Base-by-base conservation (phyloP, 2,329 filamentous ascomycete genomes). In the Aspergillus bombycis region DNA sequence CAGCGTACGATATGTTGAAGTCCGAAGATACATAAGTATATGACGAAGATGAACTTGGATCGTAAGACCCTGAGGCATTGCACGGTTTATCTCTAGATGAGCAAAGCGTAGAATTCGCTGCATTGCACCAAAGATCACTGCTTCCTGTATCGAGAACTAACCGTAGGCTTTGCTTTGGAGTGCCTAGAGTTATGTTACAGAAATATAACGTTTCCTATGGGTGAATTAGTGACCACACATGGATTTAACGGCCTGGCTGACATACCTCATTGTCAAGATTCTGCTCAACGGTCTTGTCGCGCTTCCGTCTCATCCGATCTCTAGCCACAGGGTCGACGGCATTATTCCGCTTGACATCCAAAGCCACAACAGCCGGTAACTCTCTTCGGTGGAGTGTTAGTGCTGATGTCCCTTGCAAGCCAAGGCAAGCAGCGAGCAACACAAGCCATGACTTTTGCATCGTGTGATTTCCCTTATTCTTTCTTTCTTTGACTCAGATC, bases 1-100 rank as follows among this genome's bases (percentile, higher is more conserved):
- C 93, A 46, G 91, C 90, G 69, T 97, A 97, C 1, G 89, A 88
- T 67, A 97, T 96, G 79, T 94, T 94, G 81, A 97, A 97, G 64
- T 88, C 83, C 72, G 86, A 88, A 66, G 88, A 89, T 60, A 96
- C 78, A 73, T 89, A 93, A 38, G 84, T 72, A 77, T 94, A 94
- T 2, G 92, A 91, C 2, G 91, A 92, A 0, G 93, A 96, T 1
- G 82, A 72, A 67, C 83, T 84, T 1, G 84, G 75, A 67, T 79
- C 74, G 72, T 85, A 88, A 9, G 83, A 84, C 19, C 86, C 86
- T 3, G 83, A 82, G 9, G 67, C 67, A 11, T 70, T 69, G 70
- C 86, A 88, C 16, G 76, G 74, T 64, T 81, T 72, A 19, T 64
- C 68, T 11, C 73, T 68, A 11, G 71, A 65, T n/a, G 70, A 70